Conservation (phyloP, 257 asterid species). For the Przewalskia tangutica region DNA sequence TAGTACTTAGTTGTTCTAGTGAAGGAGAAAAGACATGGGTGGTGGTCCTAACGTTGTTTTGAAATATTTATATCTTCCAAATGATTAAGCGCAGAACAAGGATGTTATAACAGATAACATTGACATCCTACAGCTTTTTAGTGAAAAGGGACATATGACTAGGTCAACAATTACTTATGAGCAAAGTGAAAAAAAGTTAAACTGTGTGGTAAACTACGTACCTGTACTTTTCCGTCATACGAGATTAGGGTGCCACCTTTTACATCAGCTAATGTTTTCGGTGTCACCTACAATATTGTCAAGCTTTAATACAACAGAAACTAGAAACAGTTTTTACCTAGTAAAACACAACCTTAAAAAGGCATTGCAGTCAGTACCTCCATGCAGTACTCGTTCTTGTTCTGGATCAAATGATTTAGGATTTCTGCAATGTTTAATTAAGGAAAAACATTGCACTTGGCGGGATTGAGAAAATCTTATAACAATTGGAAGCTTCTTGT, state of each 20-base stretch:
- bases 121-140: background rate
- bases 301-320: constrained; percentile 5
- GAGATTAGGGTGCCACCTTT: constrained; percentile 98
- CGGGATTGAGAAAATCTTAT: background rate
- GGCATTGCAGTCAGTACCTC: constrained; percentile 43
- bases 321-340: background rate
- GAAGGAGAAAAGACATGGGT: background rate
- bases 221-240: constrained; percentile 95
- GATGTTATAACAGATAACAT: background rate
- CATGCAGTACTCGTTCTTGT: constrained; percentile 97
- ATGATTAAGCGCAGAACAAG: background rate
- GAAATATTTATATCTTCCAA: background rate
- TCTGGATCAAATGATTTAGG: constrained; percentile 67
- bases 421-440: constrained; percentile 58
- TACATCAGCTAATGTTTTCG: constrained; percentile 95
- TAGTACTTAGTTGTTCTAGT: background rate
- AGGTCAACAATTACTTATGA: background rate
- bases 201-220: constrained; percentile 7
- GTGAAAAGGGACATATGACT: background rate
- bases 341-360: background rate
- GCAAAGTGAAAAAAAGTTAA: background rate
- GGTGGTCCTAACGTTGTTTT: background rate
- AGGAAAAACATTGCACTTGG: constrained; percentile 25
- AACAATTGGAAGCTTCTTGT: background rate
- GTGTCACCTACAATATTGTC: constrained; percentile 68